A percentile compares a stretch with the other conserved stretches of the same genome.
These are phyloP conservation scores for Luffa aegyptiaca DNA, from an alignment of 306 rosid species.

Conservation along the genomic window DNA sequence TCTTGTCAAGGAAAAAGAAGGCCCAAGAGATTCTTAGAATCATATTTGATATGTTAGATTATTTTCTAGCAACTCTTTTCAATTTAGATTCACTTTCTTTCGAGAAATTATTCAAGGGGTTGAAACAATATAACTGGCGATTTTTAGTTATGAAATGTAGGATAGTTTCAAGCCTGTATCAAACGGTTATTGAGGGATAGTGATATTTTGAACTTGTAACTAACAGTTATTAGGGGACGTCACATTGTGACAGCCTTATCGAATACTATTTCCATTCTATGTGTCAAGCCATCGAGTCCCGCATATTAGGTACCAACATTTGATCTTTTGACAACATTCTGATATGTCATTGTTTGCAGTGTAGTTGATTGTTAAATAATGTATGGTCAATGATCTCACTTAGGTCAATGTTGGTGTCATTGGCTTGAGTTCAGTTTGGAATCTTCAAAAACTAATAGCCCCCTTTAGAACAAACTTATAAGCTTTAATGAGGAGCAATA, in stretches of 20 bases:
- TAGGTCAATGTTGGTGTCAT: neutral
- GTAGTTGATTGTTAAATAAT: neutral
- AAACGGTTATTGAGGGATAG: neutral
- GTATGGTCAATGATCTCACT: neutral
- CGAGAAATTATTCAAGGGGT: neutral
- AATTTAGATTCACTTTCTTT: neutral
- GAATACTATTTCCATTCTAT: neutral
- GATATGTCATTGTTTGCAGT: neutral
- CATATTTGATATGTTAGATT: neutral
- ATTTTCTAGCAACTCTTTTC: neutral
- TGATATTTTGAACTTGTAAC: neutral
- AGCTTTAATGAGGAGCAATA: neutral
- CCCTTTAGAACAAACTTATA: neutral
- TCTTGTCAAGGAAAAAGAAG: neutral
- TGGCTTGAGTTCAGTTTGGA: neutral
- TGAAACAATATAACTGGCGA: neutral
- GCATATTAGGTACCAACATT: neutral
- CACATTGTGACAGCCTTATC: neutral
- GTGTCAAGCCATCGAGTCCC: neutral
- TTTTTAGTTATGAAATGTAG: no score
- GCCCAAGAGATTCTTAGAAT: neutral
- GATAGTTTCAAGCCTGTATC: neutral
- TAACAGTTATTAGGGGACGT: neutral
- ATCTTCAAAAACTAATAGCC: neutral
- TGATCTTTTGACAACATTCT: neutral